These are phyloP conservation scores for Xeromyces bisporus DNA, from an alignment of 495 filamentous ascomycete genomes.

Conservation along the genomic window DNA sequence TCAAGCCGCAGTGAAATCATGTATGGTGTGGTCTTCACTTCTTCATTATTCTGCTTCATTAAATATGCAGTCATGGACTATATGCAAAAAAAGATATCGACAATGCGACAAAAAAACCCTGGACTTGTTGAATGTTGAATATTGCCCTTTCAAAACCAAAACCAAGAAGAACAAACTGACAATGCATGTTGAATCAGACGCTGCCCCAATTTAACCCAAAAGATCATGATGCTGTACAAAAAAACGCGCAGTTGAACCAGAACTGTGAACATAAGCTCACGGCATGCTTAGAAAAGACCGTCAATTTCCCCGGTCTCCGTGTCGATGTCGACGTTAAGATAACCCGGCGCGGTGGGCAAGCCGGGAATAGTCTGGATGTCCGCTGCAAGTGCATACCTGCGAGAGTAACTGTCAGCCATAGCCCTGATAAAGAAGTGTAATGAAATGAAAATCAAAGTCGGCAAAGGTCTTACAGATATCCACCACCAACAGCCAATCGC, in stretches of 20 bases:
- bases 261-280: background rate
- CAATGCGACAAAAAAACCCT: too few relatives aligned
- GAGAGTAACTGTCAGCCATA: conserved; percentile 6
- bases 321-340: conserved; percentile 91
- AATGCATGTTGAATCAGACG: too few relatives aligned
- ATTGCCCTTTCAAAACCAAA: too few relatives aligned
- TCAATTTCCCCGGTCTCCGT: conserved; percentile 88
- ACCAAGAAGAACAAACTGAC: too few relatives aligned
- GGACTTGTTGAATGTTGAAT: too few relatives aligned
- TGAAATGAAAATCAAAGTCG: background rate
- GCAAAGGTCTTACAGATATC: conserved; percentile 53
- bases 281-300: conserved; percentile 86
- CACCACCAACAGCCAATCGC: conserved; percentile 79
- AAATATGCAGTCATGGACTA: too few relatives aligned
- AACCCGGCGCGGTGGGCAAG: conserved; percentile 86
- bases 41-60: too few relatives aligned
- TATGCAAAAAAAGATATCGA: too few relatives aligned
- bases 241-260: background rate
- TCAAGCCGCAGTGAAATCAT: too few relatives aligned
- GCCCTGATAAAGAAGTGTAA: background rate
- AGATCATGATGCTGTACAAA: background rate
- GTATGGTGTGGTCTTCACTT: too few relatives aligned
- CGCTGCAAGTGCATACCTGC: conserved; percentile 78
- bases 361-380: conserved; percentile 98
- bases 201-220: background rate